A percentile compares a stretch with the other conserved stretches of the same genome.
phyloP scores from a whole-genome alignment of 768 basidiomycete species.

The Mycena galericulata region DNA sequence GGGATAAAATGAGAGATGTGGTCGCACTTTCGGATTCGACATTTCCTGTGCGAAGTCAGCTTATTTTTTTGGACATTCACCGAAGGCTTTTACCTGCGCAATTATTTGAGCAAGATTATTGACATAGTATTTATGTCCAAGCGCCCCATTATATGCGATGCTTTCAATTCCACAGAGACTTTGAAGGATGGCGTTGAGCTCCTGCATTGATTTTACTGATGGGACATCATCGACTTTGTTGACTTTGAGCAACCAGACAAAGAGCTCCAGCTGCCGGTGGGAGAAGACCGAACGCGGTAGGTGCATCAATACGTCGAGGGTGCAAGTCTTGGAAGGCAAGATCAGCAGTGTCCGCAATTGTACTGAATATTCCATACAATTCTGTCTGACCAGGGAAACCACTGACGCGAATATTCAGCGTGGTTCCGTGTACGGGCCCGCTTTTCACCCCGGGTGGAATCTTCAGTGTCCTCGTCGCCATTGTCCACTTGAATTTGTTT shows the following conservation, averaged over 20 bases:
- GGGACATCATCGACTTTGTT: slow-evolving; percentile 34
- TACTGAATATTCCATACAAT: neutral
- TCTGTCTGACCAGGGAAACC: neutral
- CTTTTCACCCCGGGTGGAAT: neutral
- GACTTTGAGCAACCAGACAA: slow-evolving; percentile 42
- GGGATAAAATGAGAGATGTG: slow-evolving; percentile 46
- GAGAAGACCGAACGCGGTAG: slow-evolving; percentile 3
- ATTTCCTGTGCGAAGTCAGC: slow-evolving; percentile 45
- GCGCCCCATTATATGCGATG: slow-evolving; percentile 43
- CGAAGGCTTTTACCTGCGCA: neutral
- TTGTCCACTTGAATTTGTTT: neutral
- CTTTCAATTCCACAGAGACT: slow-evolving; percentile 43
- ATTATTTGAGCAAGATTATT: slow-evolving; percentile 35
- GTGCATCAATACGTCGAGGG: slow-evolving; percentile 3
- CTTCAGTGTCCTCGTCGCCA: neutral
- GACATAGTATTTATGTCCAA: too few relatives aligned
- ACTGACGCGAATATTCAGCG: neutral
- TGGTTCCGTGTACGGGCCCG: neutral
- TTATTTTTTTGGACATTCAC: neutral
- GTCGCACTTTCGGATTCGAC: slow-evolving; percentile 47
- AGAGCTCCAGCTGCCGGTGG: slow-evolving; percentile 41
- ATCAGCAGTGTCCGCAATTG: neutral
- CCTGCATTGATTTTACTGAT: neutral
- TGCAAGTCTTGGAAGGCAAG: slow-evolving; percentile 1
- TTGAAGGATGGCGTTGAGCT: slow-evolving; percentile 24